Evolutionary conservation across 2,329 filamentous ascomycete species (phyloP), one percentile per base, ranked within the genome.

Genomic region (Trichoderma endophyticum): DNA sequence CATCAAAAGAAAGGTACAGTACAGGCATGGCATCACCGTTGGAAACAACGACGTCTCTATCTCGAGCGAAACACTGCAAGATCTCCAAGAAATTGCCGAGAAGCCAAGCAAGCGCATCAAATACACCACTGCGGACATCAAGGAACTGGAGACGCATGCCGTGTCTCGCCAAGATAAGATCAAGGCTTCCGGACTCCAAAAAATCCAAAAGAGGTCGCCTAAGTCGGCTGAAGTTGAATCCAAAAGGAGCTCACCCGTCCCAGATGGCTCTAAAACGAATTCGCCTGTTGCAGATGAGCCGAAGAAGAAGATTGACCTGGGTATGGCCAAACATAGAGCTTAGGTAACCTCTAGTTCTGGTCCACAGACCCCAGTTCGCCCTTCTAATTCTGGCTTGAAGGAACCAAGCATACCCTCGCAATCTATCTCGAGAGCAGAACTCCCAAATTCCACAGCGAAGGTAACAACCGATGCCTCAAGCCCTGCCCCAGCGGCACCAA

Each of bases 1-100:
- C 4, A 71, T 80, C 62, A 77, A 77, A 43, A 67, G 73, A 60
- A 78, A 78, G 56, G 62, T 64, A 1, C 70, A 74, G 63, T 68
- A 56, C 3, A 64, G 60, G 9, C 70, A 60, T 26, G 63, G 26
- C 26, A 54, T 43, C 57, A 70, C 32, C 2, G n/a, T 24, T 6
- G 61, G 21, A 57, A 62, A 43, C 67, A 70, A 54, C 6, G 6
- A 15, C 15, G 61, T 24, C 24, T 8, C 64, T 9, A 43, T 59
- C 6, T 67, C 65, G 15, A 73, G 26, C 12, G 34, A 30, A 15
- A 70, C 67, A 7, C 30, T 73, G 68, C 72, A 62, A 43, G 71
- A 68, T n/a, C 66, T 72, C 36, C 59, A 69, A 18, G 65, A 60
- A 18, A 57, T 67, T 21, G 39, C 34, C 4, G 69, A 71, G 28